Evolutionary conservation across 352 stramenopile genomes (phyloP).

Genomic region (Phytophthora capsici): DNA sequence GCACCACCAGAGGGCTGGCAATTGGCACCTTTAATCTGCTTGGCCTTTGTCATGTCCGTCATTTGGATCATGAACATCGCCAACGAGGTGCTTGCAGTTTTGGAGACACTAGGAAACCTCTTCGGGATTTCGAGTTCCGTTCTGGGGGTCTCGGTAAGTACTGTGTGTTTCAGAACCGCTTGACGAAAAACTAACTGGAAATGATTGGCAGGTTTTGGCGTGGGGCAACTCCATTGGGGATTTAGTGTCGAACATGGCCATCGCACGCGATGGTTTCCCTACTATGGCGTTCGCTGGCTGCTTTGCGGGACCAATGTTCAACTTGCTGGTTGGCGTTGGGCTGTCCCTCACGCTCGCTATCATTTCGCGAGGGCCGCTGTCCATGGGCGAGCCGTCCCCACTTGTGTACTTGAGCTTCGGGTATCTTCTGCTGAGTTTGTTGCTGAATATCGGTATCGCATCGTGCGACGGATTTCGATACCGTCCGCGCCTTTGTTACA

Average conservation of each 20-base stretch:
- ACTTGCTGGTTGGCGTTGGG: conserved; percentile 75
- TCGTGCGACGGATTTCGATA: conserved; percentile 71
- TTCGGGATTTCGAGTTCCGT: conserved; percentile 83
- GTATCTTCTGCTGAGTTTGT: conserved; percentile 67
- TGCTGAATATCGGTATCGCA: conserved; percentile 68
- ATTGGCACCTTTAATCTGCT: conserved; percentile 63
- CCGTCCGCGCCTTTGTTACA: conserved; percentile 62
- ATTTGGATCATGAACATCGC: conserved; percentile 91
- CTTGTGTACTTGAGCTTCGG: conserved; percentile 75
- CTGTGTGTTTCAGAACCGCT: background rate
- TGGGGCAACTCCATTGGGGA: conserved; percentile 86
- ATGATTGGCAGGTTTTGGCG: conserved; percentile 59
- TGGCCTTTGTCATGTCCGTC: conserved; percentile 87
- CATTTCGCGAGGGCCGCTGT: conserved; percentile 54
- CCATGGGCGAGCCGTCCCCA: conserved; percentile 58
- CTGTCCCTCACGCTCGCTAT: conserved; percentile 73
- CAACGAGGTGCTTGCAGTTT: conserved; percentile 74
- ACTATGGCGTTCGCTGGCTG: conserved; percentile 86
- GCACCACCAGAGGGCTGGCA: conserved; percentile 54
- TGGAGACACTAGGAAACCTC: conserved; percentile 75
- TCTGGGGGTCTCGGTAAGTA: conserved; percentile 75
- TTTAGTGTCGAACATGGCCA: conserved; percentile 80
- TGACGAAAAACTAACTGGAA: conserved; percentile 7
- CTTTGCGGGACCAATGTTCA: conserved; percentile 86
- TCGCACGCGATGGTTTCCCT: conserved; percentile 79